Conservation (phyloP, 441 rosid species). For the Geranium incanum region DNA sequence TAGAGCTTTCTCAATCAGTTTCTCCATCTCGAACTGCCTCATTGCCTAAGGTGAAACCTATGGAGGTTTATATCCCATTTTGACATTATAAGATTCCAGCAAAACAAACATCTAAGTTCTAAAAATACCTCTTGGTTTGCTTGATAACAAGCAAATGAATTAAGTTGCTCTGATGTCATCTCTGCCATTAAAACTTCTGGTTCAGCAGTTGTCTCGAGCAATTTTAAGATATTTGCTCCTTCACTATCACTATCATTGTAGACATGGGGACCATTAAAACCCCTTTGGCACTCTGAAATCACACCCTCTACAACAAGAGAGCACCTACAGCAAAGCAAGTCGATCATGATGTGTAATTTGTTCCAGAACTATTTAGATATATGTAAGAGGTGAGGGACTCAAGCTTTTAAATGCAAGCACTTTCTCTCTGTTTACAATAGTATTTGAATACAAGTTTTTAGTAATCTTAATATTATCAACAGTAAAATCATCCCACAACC, state of each 20-base stretch:
- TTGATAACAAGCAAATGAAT: slow-evolving; percentile 59
- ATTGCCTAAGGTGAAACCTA: slow-evolving; percentile 41
- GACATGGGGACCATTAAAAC: slow-evolving; percentile 29
- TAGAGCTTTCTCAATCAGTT: slow-evolving; percentile 58
- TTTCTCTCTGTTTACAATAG: neutral
- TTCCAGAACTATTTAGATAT: neutral
- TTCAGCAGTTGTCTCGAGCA: slow-evolving; percentile 79
- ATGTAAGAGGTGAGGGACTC: slow-evolving; percentile 6
- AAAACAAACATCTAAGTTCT: slow-evolving; percentile 15
- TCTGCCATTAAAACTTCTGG: slow-evolving; percentile 94
- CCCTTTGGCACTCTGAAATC: slow-evolving; percentile 54
- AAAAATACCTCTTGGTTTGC: slow-evolving; percentile 62
- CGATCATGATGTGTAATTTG: slow-evolving; percentile 5
- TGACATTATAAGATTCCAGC: slow-evolving; percentile 8
- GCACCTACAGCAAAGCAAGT: slow-evolving; percentile 42
- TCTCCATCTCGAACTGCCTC: slow-evolving; percentile 54
- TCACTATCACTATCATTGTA: slow-evolving; percentile 62
- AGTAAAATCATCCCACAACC: neutral
- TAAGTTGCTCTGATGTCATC: slow-evolving; percentile 80
- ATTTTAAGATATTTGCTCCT: slow-evolving; percentile 66
- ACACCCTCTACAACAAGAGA: slow-evolving; percentile 56
- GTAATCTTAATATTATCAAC: slow-evolving; percentile 6
- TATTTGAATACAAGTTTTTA: neutral
- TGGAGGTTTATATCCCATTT: slow-evolving; percentile 24
- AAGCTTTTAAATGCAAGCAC: slow-evolving; percentile 7